Evolutionary conservation across 2,329 filamentous ascomycete species (phyloP).

Genomic region (Acarospora socialis): DNA sequence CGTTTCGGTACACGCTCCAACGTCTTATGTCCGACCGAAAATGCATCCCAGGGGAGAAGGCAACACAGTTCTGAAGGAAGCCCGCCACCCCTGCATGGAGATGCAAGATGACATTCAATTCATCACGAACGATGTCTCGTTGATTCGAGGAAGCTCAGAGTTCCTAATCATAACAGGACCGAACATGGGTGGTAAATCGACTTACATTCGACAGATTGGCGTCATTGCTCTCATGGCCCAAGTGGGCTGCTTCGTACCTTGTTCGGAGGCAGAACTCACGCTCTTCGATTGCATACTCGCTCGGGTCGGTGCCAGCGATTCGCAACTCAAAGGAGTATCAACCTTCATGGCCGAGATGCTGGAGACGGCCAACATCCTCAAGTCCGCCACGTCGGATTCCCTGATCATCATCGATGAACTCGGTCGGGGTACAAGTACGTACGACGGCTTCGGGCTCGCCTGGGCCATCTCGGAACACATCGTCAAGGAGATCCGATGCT

Average conservation of each 20-base stretch:
- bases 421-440: constrained; percentile 90
- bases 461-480: constrained; percentile 99
- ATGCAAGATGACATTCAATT: constrained; percentile 98
- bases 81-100: constrained; percentile 93
- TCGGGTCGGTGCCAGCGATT: constrained; percentile 88
- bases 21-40: constrained; percentile 77
- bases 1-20: constrained; percentile 81
- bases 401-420: constrained; percentile 98
- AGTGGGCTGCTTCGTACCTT: constrained; percentile 91
- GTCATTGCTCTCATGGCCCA: constrained; percentile 97
- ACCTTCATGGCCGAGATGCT: constrained; percentile 99
- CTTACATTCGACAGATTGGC: constrained; percentile 93
- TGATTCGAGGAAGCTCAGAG: constrained; percentile 63
- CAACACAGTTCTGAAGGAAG: constrained; percentile 79
- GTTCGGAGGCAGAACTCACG: constrained; percentile 74
- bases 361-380: constrained; percentile 95
- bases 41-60: constrained; percentile 81
- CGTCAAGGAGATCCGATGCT: constrained; percentile 85
- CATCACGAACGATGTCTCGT: constrained; percentile 89
- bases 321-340: constrained; percentile 91
- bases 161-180: constrained; percentile 96
- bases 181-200: constrained; percentile 98
- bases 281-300: constrained; percentile 97
- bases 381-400: constrained; percentile 86
- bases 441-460: constrained; percentile 95